phyloP scores from a whole-genome alignment of 2,329 filamentous ascomycete species.

The Cladosporium sp. region DNA sequence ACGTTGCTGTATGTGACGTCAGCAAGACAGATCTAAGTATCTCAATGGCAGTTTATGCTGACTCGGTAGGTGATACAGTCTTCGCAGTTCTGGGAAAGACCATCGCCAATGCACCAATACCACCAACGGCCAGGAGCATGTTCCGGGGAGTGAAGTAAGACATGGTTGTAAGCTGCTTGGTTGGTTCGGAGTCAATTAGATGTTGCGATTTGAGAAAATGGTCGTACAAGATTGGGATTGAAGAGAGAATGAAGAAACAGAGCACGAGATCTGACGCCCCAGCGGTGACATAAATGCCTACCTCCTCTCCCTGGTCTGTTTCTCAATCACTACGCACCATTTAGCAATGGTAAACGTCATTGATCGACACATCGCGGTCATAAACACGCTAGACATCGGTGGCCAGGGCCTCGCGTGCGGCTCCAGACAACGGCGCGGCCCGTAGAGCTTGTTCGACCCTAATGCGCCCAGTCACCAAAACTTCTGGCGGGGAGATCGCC shows the following conservation, averaged over 20 bases:
- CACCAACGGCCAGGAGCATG: constrained; percentile 24
- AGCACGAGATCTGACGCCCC: no score
- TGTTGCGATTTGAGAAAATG: neutral
- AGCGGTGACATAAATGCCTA: no score
- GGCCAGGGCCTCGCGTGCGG: neutral
- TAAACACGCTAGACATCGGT: no score
- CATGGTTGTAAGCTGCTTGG: neutral
- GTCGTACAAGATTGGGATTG: neutral
- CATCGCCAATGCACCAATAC: constrained; percentile 19
- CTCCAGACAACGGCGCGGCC: neutral
- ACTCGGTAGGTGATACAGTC: constrained; percentile 10
- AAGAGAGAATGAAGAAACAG: neutral
- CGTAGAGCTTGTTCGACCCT: neutral
- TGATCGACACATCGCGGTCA: neutral
- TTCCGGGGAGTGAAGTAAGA: constrained; percentile 26
- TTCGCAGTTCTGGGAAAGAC: constrained; percentile 18
- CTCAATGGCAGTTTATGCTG: neutral
- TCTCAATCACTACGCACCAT: neutral
- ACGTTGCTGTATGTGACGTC: constrained; percentile 18
- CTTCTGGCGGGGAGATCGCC: neutral
- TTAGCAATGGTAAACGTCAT: neutral
- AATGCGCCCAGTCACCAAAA: neutral
- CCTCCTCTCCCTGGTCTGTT: neutral
- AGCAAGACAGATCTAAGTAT: neutral
- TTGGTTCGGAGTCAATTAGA: neutral